Evolutionary conservation across 345 rosid species (phyloP), one percentile per base, ranked within the genome.

Genomic region (Turritis glabra): DNA sequence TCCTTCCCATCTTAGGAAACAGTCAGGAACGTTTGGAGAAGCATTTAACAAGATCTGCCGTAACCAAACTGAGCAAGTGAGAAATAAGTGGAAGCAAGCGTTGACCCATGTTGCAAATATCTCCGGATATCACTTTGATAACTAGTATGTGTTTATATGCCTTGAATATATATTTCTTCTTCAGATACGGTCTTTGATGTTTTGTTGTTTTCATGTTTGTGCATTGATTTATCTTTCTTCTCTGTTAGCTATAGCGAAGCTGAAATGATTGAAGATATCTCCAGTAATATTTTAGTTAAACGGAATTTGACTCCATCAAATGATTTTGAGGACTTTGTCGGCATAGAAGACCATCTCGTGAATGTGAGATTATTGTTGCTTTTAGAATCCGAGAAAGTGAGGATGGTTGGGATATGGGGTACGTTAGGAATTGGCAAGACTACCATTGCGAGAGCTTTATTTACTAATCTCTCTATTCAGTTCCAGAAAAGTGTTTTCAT

Each of bases 341-440:
- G 59, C 10, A 43, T 63, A 0, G 25, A 63, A 43, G 53, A 10
- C 10, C 67, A 63, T 27, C 43, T 43, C 2, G n/a, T 23, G 15
- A 0, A n/a, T 2, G 25, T 62, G 8, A 41, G 35, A 25, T 23
- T 3, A 25, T 2, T 68, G 13, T 26, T 68, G 52, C 0, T 12
- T 1, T 22, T 53, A 11, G 7, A 68, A 13, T 53, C 73, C 5
- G 2, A 5, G 2, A 25, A 54, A 52, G 73, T 54, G 15, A 21
- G 8, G 23, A 52, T 2, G 35, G 26, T 54, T 22, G 62, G 63
- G 1, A 52, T 68, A 0, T 68, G 64, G 72, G 72, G 72, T 25
- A 0, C 35, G 0, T 37, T 47, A 2, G 62, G 63, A 8, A 53
- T 68, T 22, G 73, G 62, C 5, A 68, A 68, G 5, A 51, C 48